Base-by-base conservation (phyloP, 176 grass and related monocot species). In the Alloteropsis semialata region DNA sequence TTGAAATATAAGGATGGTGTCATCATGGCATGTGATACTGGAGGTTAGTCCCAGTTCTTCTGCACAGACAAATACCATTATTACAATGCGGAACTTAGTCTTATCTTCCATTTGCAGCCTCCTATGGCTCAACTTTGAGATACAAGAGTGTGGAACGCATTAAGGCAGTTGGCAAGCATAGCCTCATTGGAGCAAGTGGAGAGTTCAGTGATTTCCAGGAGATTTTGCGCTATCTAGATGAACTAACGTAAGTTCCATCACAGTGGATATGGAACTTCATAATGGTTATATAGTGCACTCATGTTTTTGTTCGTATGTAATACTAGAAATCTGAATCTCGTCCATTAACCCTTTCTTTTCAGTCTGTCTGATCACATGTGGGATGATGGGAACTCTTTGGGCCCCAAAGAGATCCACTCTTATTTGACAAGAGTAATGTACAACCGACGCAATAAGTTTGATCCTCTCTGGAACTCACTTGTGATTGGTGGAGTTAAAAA, bases 161-260 rank as follows among this genome's bases (percentile, higher is more conserved):
- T 44, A 99, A 96, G 89, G 30, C 77, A 4, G 90, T 99, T 75
- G 97, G 97, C 54, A 93, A 92, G 74, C 93, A 99, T 80, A 93
- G 93, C 85, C 81, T 99, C 86, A 91, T 99, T 85, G 97, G 97
- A 78, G 97, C 77, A 71, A 96, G 93, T 65, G 97, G 93, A 67
- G 97, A 99, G 85, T 93, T 92, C 55, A 99, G 97, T 72, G 97
- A 99, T 75, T 99, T 99, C 68, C 97, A 99, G 83, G 97, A 99
- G 85, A 99, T 99, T 64, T 66, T 99, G 81, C 91, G 91, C 69
- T 99, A 94, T 88, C 86, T 99, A 66, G 97, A 99, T 85, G 97
- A 99, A 75, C 77, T 99, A 57, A 94, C 92, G 93, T 99, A 91
- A 90, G 93, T 86, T 77, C 21, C 3, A 16, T 69, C 6, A 16